Conservation (phyloP, 176 grass and related monocot species). For the Saccharum spontaneum region DNA sequence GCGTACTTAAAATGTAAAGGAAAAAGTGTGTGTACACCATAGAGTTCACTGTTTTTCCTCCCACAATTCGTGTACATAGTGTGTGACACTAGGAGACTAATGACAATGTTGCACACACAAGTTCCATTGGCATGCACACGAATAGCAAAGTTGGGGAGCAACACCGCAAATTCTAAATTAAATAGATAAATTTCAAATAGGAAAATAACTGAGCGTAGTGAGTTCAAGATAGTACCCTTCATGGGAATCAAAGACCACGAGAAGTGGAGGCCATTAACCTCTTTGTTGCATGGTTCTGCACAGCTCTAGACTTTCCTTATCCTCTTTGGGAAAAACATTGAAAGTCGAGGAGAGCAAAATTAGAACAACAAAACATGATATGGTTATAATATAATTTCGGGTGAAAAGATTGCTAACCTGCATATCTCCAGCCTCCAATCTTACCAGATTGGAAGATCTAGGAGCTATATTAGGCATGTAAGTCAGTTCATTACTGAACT, state of each 20-base stretch:
- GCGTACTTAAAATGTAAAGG: not conserved
- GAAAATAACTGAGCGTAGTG: not conserved
- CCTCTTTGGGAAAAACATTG: conserved; percentile 69
- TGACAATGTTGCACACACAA: not conserved
- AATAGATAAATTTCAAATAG: not conserved
- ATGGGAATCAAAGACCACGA: conserved; percentile 67
- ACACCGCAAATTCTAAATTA: not conserved
- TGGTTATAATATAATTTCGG: not conserved
- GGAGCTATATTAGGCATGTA: conserved; percentile 60
- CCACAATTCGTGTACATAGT: not conserved
- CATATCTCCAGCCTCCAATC: conserved; percentile 62
- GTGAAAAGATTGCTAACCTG: conserved; percentile 44
- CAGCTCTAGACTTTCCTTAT: conserved; percentile 74
- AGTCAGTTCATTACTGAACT: conserved; percentile 76
- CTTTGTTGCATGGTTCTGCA: conserved; percentile 74
- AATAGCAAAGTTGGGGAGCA: not conserved
- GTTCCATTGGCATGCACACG: not conserved
- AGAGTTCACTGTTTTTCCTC: not conserved
- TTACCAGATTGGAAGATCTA: conserved; percentile 50
- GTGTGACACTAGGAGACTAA: not conserved
- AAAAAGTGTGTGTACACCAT: not conserved
- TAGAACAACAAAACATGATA: not conserved
- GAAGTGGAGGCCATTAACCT: conserved; percentile 81
- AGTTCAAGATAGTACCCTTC: conserved; percentile 59
- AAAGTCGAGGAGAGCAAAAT: conserved; percentile 21